Base-by-base conservation (phyloP, 495 filamentous ascomycete species). In the Penicillium bialowiezense region DNA sequence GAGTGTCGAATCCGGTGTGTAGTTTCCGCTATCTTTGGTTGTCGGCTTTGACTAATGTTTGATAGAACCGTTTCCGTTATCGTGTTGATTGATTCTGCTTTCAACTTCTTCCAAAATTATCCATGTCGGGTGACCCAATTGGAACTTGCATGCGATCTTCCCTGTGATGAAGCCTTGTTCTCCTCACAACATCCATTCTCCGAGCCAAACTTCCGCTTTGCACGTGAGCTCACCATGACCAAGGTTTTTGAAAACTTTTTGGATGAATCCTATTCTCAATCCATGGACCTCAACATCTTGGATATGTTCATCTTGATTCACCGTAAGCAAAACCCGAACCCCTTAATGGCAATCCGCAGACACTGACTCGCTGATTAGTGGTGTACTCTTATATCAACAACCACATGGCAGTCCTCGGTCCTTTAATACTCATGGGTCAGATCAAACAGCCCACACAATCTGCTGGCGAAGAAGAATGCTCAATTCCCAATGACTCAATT, bases 221-320 rank as follows among this genome's bases (percentile, higher is more conserved):
- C 59, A n/a, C 67, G 71, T 12, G 55, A 63, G 2, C 36, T 66
- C 0, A 67, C 58, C 15, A 36, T 72, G 10, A 64, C 47, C 14
- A 56, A 65, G 19, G 65, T 70, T 10, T 73, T 76, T 20, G 65
- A 65, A 34, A 53, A 48, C 26, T 38, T 76, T 0, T 73, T 76
- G 20, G 56, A 67, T 9, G 59, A 57, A 0, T 17, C 52, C 1
- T 31, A 58, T 13, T 29, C 39, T 29, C 24, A 45, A 26, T 28
- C 36, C 0, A 57, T 65, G 46, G 47, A 51, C 9, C 46, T 72
- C 3, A 72, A 63, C 0, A 53, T 69, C 3, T 20, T 73, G 4
- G 72, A 76, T 43, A 74, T 72, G 68, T 76, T 73, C 44, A 64
- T 73, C 3, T 34, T 76, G 14, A 72, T 76, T 19, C 72, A 76